phyloP scores from a whole-genome alignment of 148 eudicot species.

The Rheum nobile region DNA sequence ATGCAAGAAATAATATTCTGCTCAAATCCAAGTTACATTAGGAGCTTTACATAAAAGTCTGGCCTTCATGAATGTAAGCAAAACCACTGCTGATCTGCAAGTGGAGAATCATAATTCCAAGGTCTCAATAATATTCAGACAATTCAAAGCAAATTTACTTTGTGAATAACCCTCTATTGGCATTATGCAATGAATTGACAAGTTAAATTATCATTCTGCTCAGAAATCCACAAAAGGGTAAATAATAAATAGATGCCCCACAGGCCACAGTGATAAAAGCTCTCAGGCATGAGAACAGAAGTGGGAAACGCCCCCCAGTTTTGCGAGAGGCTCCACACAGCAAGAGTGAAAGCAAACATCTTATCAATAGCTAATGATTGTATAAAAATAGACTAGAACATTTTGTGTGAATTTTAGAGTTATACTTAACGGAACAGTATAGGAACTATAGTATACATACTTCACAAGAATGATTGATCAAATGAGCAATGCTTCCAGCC shows the following conservation, averaged over 20 bases:
- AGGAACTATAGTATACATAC: conserved; percentile 30
- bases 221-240: neutral
- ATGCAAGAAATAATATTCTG: no score
- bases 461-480: conserved; percentile 94
- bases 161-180: neutral
- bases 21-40: no score
- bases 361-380: neutral
- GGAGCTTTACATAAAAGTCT: no score
- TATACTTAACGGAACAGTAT: neutral
- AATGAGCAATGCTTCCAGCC: conserved; percentile 97
- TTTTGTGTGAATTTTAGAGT: neutral
- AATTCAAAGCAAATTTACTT: neutral
- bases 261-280: no score
- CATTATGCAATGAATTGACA: no score
- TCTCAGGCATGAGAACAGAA: neutral
- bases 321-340: neutral
- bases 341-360: neutral
- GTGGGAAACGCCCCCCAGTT: neutral
- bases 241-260: no score
- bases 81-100: no score
- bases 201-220: neutral
- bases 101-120: no score
- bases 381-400: neutral
- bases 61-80: no score
- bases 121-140: no score